Conservation (phyloP, 805 yeast species). For the Pichia phayaonensis region DNA sequence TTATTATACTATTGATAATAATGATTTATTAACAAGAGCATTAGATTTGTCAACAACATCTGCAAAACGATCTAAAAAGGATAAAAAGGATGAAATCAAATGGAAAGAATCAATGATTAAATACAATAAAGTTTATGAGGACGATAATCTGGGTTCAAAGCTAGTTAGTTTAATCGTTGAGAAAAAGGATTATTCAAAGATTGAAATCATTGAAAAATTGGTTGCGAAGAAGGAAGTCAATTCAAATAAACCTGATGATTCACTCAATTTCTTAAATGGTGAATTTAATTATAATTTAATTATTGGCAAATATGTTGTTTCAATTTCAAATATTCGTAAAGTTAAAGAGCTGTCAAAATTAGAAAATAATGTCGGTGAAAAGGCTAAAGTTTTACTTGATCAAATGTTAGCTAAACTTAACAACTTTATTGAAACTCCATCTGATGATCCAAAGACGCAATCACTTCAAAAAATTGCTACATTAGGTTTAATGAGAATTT, state of each 20-base stretch:
- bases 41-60: conserved; percentile 8
- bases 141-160: conserved; percentile 53
- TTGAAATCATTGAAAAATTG: conserved; percentile 24
- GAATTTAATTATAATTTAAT: conserved; percentile 9
- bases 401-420: conserved; percentile 4
- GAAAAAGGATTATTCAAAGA: conserved; percentile 28
- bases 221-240: conserved; percentile 14
- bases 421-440: conserved; percentile 5
- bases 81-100: conserved; percentile 50
- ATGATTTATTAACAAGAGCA: conserved; percentile 14
- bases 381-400: background rate
- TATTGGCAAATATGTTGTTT: conserved; percentile 12
- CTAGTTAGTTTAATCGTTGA: conserved; percentile 21
- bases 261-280: conserved; percentile 9
- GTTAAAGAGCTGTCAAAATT: conserved; percentile 5
- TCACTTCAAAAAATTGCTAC: conserved; percentile 11
- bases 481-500: conserved; percentile 12
- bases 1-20: conserved; percentile 32
- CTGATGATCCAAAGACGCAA: conserved; percentile 7
- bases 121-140: conserved; percentile 37
- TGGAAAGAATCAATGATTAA: conserved; percentile 47
- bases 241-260: conserved; percentile 7
- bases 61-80: conserved; percentile 37
- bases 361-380: background rate
- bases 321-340: conserved; percentile 10